These are phyloP conservation scores for Monilinia fructigena DNA, from an alignment of 2,329 filamentous ascomycete genomes.

Conservation along the genomic window DNA sequence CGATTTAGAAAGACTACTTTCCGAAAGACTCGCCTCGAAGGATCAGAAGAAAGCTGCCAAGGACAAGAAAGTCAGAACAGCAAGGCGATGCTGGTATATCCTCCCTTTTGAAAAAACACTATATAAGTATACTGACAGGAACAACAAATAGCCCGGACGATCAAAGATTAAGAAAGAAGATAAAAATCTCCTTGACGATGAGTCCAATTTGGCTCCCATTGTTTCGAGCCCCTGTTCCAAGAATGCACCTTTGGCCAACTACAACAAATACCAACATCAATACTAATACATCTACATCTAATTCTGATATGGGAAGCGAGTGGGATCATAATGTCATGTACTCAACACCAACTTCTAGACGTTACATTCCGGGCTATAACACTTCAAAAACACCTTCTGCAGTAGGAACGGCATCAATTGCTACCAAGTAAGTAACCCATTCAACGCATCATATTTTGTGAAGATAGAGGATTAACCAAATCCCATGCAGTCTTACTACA, in stretches of 20 bases:
- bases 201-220: constrained; percentile 27
- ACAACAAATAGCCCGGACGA: not conserved
- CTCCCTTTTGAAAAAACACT: not conserved
- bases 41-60: constrained; percentile 59
- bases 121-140: not conserved
- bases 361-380: constrained; percentile 34
- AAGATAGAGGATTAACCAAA: not conserved
- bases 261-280: constrained; percentile 12
- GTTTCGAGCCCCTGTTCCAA: constrained; percentile 38
- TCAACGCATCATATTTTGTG: not conserved
- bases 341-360: constrained; percentile 36
- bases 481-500: constrained; percentile 30
- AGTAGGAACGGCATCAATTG: constrained; percentile 22
- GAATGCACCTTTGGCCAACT: constrained; percentile 38
- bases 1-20: constrained; percentile 69
- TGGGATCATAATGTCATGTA: constrained; percentile 32
- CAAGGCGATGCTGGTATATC: constrained; percentile 9
- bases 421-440: constrained; percentile 30
- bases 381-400: constrained; percentile 19
- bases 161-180: constrained; percentile 29
- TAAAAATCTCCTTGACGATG: constrained; percentile 11
- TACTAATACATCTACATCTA: constrained; percentile 17
- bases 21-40: constrained; percentile 75
- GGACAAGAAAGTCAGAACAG: constrained; percentile 33
- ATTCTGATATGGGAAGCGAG: constrained; percentile 24